phyloP scores from a whole-genome alignment of 495 filamentous ascomycete species.

The Physcia stellaris region DNA sequence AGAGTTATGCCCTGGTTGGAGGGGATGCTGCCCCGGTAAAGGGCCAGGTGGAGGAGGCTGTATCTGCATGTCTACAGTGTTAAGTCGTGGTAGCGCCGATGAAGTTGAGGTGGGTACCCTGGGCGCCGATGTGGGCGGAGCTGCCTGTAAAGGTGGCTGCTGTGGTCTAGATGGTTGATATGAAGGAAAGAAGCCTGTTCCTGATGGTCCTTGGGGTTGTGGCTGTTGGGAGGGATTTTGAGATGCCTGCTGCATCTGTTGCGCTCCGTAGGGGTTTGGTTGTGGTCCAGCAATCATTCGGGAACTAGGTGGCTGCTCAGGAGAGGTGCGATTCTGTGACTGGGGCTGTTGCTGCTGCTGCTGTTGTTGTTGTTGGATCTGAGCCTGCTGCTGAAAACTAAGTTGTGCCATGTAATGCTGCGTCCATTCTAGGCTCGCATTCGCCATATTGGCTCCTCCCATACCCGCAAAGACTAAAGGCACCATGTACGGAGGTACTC shows the following conservation, averaged over 20 bases:
- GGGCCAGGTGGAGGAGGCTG: constrained; percentile 34
- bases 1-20: constrained; percentile 37
- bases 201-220: constrained; percentile 9
- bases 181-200: constrained; percentile 20
- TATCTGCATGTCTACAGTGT: constrained; percentile 42
- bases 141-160: constrained; percentile 16
- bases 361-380: constrained; percentile 40
- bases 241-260: constrained; percentile 13
- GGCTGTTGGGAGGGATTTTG: constrained; percentile 9
- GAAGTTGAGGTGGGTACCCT: constrained; percentile 18
- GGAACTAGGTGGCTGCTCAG: constrained; percentile 21
- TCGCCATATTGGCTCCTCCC: constrained; percentile 48
- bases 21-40: constrained; percentile 20
- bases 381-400: constrained; percentile 27
- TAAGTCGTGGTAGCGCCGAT: constrained; percentile 38
- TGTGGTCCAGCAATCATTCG: constrained; percentile 22
- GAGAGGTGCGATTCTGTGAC: constrained; percentile 22
- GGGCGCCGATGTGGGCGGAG: constrained; percentile 18
- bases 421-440: constrained; percentile 52
- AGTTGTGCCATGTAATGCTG: constrained; percentile 49
- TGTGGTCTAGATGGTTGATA: constrained; percentile 21
- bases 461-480: constrained; percentile 84
- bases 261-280: constrained; percentile 24
- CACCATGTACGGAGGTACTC: constrained; percentile 74
- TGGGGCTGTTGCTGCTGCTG: constrained; percentile 28